Percentiles rank a stretch among this genome's conserved stretches.
phyloP scores from a whole-genome alignment of 2,329 filamentous ascomycete species.

The Sarocladium kiliense region DNA sequence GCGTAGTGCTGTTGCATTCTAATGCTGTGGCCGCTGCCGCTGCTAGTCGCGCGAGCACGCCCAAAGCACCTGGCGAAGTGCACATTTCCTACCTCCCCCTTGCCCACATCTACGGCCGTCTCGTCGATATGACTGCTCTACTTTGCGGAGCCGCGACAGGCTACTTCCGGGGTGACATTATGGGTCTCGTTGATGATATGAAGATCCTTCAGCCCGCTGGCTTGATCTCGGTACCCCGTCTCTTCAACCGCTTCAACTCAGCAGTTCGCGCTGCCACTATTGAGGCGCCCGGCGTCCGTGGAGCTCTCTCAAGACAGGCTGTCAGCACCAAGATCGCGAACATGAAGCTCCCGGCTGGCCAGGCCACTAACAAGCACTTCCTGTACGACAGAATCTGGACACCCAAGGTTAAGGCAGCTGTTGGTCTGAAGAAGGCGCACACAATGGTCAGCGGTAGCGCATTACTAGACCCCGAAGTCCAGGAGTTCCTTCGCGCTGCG shows the following conservation, averaged over 20 bases:
- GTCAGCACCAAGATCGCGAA: conserved; percentile 75
- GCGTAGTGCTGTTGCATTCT: conserved; percentile 75
- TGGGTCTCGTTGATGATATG: conserved; percentile 83
- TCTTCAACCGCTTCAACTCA: conserved; percentile 86
- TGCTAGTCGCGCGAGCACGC: conserved; percentile 50
- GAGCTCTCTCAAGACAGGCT: conserved; percentile 73
- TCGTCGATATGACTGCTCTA: conserved; percentile 72
- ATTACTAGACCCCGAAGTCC: conserved; percentile 81
- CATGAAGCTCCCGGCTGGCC: conserved; percentile 64
- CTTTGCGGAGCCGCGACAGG: conserved; percentile 71
- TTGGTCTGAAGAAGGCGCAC: conserved; percentile 70
- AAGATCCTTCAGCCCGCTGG: conserved; percentile 78
- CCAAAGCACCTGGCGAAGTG: conserved; percentile 50
- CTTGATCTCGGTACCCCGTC: conserved; percentile 83
- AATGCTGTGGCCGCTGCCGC: conserved; percentile 73
- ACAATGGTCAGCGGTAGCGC: conserved; percentile 85
- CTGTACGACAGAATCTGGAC: conserved; percentile 87
- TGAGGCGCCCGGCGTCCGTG: conserved; percentile 73
- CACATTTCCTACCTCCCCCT: conserved; percentile 85
- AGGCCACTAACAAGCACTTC: conserved; percentile 74
- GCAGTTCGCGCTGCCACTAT: conserved; percentile 77
- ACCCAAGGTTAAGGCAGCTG: conserved; percentile 75
- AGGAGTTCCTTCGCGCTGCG: conserved; percentile 81
- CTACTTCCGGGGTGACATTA: conserved; percentile 90
- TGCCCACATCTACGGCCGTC: conserved; percentile 88